These are phyloP conservation scores for Ormosia emarginata DNA, from an alignment of 306 rosid genomes.

Conservation along the genomic window DNA sequence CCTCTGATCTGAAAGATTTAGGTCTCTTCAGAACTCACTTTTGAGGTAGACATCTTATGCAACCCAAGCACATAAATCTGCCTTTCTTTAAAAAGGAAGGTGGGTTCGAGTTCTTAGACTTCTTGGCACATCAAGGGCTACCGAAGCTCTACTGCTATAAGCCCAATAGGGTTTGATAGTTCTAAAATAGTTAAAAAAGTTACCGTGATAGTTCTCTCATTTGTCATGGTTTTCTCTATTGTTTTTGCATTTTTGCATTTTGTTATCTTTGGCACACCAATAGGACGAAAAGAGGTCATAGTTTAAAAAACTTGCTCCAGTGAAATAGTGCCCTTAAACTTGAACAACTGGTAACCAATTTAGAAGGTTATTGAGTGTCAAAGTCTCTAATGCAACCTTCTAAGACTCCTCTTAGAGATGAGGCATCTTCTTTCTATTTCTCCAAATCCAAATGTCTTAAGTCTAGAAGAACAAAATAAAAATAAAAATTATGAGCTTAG, in stretches of 20 bases:
- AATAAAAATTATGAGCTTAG: background rate
- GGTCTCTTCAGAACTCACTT: too few relatives aligned
- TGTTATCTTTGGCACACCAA: conserved; percentile 30
- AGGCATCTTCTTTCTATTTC: conserved; percentile 41
- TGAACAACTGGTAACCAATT: conserved; percentile 9
- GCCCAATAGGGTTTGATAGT: too few relatives aligned
- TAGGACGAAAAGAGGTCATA: conserved; percentile 54
- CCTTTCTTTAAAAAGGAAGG: too few relatives aligned
- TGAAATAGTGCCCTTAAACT: conserved; percentile 29
- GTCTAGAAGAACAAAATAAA: conserved; percentile 30
- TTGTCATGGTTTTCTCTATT: conserved; percentile 27
- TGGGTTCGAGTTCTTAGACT: too few relatives aligned
- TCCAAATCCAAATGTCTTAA: conserved; percentile 42
- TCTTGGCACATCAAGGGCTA: too few relatives aligned
- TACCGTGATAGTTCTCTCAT: too few relatives aligned
- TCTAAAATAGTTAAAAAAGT: too few relatives aligned
- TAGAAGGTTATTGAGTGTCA: conserved; percentile 20
- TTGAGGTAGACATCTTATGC: too few relatives aligned
- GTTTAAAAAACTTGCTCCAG: conserved; percentile 54
- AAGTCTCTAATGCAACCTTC: conserved; percentile 36
- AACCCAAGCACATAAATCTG: too few relatives aligned
- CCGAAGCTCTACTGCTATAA: too few relatives aligned
- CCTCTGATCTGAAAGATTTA: too few relatives aligned
- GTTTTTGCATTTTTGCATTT: conserved; percentile 34
- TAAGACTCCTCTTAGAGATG: conserved; percentile 66